Conservation (phyloP, 192 early-diverging fungal genomes). For the Kickxella alabastrina region DNA sequence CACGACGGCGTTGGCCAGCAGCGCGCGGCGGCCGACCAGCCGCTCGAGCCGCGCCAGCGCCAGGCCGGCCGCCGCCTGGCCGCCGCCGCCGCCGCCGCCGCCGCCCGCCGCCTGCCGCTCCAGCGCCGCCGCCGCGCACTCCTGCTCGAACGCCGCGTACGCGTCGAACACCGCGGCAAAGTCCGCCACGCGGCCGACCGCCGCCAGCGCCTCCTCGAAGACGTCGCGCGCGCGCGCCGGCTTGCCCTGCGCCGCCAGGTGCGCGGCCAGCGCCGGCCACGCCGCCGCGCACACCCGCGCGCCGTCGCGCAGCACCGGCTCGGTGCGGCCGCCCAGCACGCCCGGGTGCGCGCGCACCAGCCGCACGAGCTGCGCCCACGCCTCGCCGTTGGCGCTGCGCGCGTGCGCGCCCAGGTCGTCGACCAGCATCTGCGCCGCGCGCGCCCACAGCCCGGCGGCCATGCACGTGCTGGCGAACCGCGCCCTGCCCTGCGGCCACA, state of each 20-base stretch:
- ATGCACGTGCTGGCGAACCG: constrained; percentile 71
- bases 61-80: constrained; percentile 73
- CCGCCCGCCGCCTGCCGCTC: constrained; percentile 58
- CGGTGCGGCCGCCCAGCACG: constrained; percentile 48
- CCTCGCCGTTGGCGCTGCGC: not conserved
- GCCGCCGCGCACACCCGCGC: constrained; percentile 76
- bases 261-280: constrained; percentile 81
- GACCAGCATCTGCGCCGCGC: constrained; percentile 72
- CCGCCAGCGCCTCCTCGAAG: constrained; percentile 84
- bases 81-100: constrained; percentile 37
- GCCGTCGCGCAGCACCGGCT: constrained; percentile 79
- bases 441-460: constrained; percentile 62
- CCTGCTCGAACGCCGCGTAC: constrained; percentile 89
- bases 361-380: constrained; percentile 81
- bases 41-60: constrained; percentile 81
- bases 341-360: constrained; percentile 70
- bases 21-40: constrained; percentile 86
- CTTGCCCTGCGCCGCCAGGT: constrained; percentile 69
- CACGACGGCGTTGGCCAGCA: constrained; percentile 90
- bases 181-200: constrained; percentile 80
- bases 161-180: constrained; percentile 97
- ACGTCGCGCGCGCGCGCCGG: constrained; percentile 90
- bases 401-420: constrained; percentile 61
- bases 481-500: constrained; percentile 77
- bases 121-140: constrained; percentile 70